Evolutionary conservation across 768 basidiomycete species (phyloP), one percentile per base, ranked within the genome.

Genomic region (Royoungia palumana): DNA sequence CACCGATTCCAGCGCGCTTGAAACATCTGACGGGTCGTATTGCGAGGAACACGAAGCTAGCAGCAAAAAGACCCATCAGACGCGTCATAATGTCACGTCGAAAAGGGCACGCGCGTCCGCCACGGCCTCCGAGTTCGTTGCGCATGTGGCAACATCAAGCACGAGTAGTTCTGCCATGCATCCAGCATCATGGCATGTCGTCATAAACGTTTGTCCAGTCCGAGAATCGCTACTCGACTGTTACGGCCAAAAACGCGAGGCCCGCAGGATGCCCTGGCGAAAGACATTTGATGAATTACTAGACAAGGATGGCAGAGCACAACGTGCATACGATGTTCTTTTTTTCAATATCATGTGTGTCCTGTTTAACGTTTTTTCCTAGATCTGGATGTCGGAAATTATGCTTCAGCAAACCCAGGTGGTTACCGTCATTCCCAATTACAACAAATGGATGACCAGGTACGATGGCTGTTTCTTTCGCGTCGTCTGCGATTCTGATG

Each of bases 361-460:
- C 7, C n/a, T 6, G 30, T 38, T 30, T 14, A 6, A 30, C 27
- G 41, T 17, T 16, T 11, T 2, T 28, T 40, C 25, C 34, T 38
- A 89, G 89, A 87, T 92, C 21, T 92, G 89, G 88, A 76, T 93
- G 21, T 89, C 85, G 12, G 92, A 97, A 70, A 85, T 96, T 48
- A 96, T 96, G 94, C 75, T 94, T 2, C 94, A 98, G 67, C 94
- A 98, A 68, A 97, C 94, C 0, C 93, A 95, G 65, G 94, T 96
- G 28, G 77, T 70, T 5, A 93, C 92, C 2, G 93, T 95, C n/a
- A 92, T 94, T 57, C 89, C 89, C 1, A 97, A 96, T 68, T 98
- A 90, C 67, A 83, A 81, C 44, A 77, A 78, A 20, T 98, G 93
- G 93, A 89, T 94, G 77, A 72, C 74, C 56, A 85, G 75, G 89